Base-by-base conservation (phyloP, 768 basidiomycete genomes). In the Panaeolus cyanescens region DNA sequence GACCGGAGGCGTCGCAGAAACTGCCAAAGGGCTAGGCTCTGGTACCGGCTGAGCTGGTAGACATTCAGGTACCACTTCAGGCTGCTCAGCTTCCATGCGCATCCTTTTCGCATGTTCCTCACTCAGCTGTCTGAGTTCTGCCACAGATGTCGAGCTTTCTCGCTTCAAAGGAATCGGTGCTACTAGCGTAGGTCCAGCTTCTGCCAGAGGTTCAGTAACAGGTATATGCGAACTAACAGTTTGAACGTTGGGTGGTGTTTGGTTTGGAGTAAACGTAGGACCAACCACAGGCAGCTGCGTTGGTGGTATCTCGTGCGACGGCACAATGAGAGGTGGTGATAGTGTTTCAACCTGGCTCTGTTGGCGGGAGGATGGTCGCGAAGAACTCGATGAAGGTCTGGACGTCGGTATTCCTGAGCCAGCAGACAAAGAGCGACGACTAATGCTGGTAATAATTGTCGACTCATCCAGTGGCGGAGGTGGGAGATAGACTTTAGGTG, bases 51-150 rank as follows among this genome's bases (percentile, higher is more conserved):
- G 25, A 50, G 10, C 30, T 4, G 45, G 45, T 10, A 13, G 8
- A 9, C 30, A 12, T 4, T 50, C 34, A 13, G 34, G 15, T 32
- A 37, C 32, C 17, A 40, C 40, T 4, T 19, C 31, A 39, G 20
- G 17, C 58, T 19, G 28, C 31, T 60, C 54, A 9, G 32, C 34
- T 17, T 62, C 61, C 31, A 65, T 33, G 10, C 64, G 64, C 15
- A 58, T 25, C 53, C 40, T 62, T 33, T 65, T 65, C 58, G 31
- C 25, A 9, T 32, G 36, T 30, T 62, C 58, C 22, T 62, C 64
- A 30, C 30, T 31, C 15, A 22, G 3, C 22, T 30, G 30, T n/a
- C 32, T 33, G 10, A 34, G 34, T 28, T 50, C 45, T 63, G 56
- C 28, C 25, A 28, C 55, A 61, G 58, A 50, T 9, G 59, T 55